Percentiles rank a stretch among this genome's conserved stretches.
phyloP scores from a whole-genome alignment of 2,329 filamentous ascomycete genomes.

The Ascochyta rabiei region DNA sequence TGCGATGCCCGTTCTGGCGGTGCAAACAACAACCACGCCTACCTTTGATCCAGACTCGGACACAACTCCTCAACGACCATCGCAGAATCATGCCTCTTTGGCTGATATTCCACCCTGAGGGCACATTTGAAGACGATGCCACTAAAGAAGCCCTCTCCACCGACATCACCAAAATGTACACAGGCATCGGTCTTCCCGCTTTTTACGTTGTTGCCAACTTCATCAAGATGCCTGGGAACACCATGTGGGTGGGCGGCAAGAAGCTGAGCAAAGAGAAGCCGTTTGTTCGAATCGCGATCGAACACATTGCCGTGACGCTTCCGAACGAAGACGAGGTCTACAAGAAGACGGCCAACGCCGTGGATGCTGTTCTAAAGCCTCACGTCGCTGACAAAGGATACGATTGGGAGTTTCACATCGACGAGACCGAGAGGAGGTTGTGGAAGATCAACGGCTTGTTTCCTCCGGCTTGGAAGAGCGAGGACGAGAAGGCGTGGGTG shows the following conservation, averaged over 20 bases:
- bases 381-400: constrained; percentile 51
- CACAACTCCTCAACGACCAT: not conserved
- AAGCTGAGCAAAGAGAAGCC: constrained; percentile 26
- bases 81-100: constrained; percentile 49
- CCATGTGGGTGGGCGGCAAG: constrained; percentile 40
- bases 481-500: constrained; percentile 41
- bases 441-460: constrained; percentile 54
- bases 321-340: constrained; percentile 24
- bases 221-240: constrained; percentile 29
- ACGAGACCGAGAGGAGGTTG: constrained; percentile 51
- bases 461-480: constrained; percentile 44
- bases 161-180: constrained; percentile 51
- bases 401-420: constrained; percentile 52
- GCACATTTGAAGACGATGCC: constrained; percentile 39
- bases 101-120: constrained; percentile 48
- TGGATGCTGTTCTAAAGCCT: constrained; percentile 47
- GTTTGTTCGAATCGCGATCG: constrained; percentile 44
- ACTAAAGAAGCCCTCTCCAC: constrained; percentile 40
- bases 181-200: constrained; percentile 42
- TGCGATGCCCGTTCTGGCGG: not conserved
- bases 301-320: constrained; percentile 37
- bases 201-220: constrained; percentile 53
- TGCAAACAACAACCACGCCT: not conserved
- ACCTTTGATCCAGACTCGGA: not conserved
- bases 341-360: constrained; percentile 7